Evolutionary conservation across 345 rosid species (phyloP).

Genomic region (Capsella bursapastoris): DNA sequence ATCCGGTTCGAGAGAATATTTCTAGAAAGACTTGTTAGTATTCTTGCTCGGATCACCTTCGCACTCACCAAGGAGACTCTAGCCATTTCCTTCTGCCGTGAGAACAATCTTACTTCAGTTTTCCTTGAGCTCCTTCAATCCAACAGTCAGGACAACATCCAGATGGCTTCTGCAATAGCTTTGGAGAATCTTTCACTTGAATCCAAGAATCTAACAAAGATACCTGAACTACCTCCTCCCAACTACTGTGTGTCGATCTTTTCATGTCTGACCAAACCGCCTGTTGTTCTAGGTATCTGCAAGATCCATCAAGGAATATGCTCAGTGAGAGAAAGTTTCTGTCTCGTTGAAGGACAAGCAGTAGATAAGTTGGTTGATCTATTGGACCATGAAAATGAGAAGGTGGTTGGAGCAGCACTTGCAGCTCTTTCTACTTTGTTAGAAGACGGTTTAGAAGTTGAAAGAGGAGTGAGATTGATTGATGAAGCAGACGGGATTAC

Average conservation of each 20-base stretch:
- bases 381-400: slow-evolving; percentile 85
- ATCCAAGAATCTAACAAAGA: slow-evolving; percentile 70
- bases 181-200: slow-evolving; percentile 89
- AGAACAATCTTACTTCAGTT: slow-evolving; percentile 61
- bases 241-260: slow-evolving; percentile 63
- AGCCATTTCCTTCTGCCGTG: slow-evolving; percentile 69
- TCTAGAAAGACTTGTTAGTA: slow-evolving; percentile 77
- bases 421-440: slow-evolving; percentile 89
- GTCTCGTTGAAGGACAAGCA: slow-evolving; percentile 88
- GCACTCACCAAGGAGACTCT: slow-evolving; percentile 68
- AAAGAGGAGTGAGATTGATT: slow-evolving; percentile 64
- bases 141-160: slow-evolving; percentile 76
- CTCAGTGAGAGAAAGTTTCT: slow-evolving; percentile 75
- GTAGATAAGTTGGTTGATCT: slow-evolving; percentile 86
- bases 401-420: slow-evolving; percentile 85
- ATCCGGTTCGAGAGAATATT: slow-evolving; percentile 75
- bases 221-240: slow-evolving; percentile 76
- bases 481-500: slow-evolving; percentile 72
- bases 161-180: slow-evolving; percentile 81
- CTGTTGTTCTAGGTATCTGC: slow-evolving; percentile 71
- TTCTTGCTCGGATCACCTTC: slow-evolving; percentile 81
- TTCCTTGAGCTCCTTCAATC: slow-evolving; percentile 80
- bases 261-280: slow-evolving; percentile 73
- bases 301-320: slow-evolving; percentile 82
- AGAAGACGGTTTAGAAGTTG: slow-evolving; percentile 80